Percentiles rank a stretch among this genome's conserved stretches.
These are phyloP conservation scores for Rosa persica DNA, from an alignment of 306 rosid genomes.

Conservation along the genomic window DNA sequence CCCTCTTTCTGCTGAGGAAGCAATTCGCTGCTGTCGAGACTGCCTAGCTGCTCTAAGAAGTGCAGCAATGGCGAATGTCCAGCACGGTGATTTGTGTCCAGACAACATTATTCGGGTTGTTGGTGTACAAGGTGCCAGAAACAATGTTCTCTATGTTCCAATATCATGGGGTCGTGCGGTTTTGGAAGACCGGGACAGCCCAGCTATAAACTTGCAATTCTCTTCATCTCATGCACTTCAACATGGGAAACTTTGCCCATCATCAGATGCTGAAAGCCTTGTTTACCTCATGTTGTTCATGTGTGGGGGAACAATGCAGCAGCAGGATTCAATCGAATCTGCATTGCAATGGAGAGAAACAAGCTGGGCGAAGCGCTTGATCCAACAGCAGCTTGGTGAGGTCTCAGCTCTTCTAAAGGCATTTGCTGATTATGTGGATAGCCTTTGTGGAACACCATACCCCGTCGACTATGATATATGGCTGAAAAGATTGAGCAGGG, in stretches of 20 bases:
- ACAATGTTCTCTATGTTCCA: constrained; percentile 49
- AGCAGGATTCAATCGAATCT: constrained; percentile 89
- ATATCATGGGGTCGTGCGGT: constrained; percentile 92
- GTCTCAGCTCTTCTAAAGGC: constrained; percentile 83
- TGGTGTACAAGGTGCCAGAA: constrained; percentile 41
- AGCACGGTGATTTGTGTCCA: constrained; percentile 87
- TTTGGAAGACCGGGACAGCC: constrained; percentile 86
- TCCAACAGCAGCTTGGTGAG: constrained; percentile 79
- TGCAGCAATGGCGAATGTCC: constrained; percentile 72
- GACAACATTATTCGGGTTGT: constrained; percentile 70
- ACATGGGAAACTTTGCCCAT: constrained; percentile 88
- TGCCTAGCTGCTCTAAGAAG: constrained; percentile 72
- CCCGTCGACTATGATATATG: constrained; percentile 80
- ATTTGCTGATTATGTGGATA: constrained; percentile 93
- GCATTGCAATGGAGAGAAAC: constrained; percentile 92
- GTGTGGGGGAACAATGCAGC: constrained; percentile 61
- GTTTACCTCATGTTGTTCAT: constrained; percentile 64
- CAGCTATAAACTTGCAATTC: constrained; percentile 79
- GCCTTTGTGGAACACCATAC: constrained; percentile 92
- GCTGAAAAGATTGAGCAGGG: constrained; percentile 75
- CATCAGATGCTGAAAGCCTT: constrained; percentile 95
- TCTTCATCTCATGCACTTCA: constrained; percentile 93
- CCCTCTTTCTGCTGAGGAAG: constrained; percentile 65
- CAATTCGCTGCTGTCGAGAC: constrained; percentile 73
- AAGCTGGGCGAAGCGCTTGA: constrained; percentile 66